Conservation (phyloP, 495 filamentous ascomycete species). For the Xylaria grammica region DNA sequence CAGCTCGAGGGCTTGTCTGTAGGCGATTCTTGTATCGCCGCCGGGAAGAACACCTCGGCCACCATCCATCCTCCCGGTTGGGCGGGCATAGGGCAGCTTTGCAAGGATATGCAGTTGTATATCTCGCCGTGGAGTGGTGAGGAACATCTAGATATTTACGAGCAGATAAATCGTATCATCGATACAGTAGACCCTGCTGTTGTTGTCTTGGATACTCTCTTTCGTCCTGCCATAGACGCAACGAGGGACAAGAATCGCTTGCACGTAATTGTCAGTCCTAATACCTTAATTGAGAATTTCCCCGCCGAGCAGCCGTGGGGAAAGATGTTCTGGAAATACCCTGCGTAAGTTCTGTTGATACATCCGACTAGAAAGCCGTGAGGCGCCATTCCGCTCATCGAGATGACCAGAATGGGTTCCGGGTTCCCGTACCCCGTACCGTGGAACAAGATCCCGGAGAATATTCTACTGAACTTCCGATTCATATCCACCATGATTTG, state of each 20-base stretch:
- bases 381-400: not conserved
- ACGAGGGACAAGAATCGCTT: slow-evolving; percentile 31
- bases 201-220: slow-evolving; percentile 52
- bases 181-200: slow-evolving; percentile 44
- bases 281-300: slow-evolving; percentile 48
- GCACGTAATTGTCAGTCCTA: slow-evolving; percentile 43
- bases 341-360: slow-evolving; percentile 21
- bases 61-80: slow-evolving; percentile 22
- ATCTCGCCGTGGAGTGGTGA: slow-evolving; percentile 46
- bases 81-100: slow-evolving; percentile 7
- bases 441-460: slow-evolving; percentile 50
- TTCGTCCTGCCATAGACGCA: slow-evolving; percentile 52
- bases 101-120: slow-evolving; percentile 23
- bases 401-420: slow-evolving; percentile 43
- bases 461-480: slow-evolving; percentile 44
- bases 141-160: slow-evolving; percentile 48
- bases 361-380: not conserved
- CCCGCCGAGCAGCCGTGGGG: slow-evolving; percentile 42
- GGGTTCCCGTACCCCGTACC: slow-evolving; percentile 57
- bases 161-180: slow-evolving; percentile 45
- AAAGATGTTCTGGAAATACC: slow-evolving; percentile 36
- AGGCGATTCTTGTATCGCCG: not conserved
- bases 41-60: slow-evolving; percentile 6
- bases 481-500: slow-evolving; percentile 18
- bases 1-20: slow-evolving; percentile 15